These are phyloP conservation scores for Candida corydali DNA, from an alignment of 805 yeast genomes.

Conservation along the genomic window DNA sequence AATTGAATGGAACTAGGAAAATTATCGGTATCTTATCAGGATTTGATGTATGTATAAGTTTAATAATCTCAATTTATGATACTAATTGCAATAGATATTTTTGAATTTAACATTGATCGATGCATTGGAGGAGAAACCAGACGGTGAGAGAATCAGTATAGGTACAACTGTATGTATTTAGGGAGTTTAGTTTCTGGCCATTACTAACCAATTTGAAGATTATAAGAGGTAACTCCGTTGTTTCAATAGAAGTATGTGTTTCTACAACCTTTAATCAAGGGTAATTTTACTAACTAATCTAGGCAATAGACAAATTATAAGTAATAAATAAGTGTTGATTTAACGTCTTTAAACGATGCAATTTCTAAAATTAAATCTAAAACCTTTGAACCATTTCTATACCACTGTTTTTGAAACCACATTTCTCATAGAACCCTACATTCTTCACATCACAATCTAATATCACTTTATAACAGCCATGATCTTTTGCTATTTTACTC, in stretches of 20 bases:
- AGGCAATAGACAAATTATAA: constrained; percentile 3
- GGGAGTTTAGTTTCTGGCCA: constrained; percentile 3
- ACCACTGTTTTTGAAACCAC: constrained; percentile 69
- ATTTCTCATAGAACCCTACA: constrained; percentile 81
- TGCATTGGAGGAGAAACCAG: constrained; percentile 55
- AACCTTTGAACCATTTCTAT: constrained; percentile 48
- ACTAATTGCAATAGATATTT: constrained; percentile 42
- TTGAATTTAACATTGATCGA: constrained; percentile 68
- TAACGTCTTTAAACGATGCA: background rate
- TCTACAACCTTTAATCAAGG: too few relatives aligned
- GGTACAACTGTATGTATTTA: constrained; percentile 54
- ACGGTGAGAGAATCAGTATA: constrained; percentile 49
- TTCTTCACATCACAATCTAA: constrained; percentile 85
- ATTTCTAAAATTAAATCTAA: too few relatives aligned
- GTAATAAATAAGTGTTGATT: background rate
- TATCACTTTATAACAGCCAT: constrained; percentile 83
- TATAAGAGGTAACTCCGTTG: constrained; percentile 74
- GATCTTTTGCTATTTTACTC: constrained; percentile 50
- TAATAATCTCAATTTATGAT: constrained; percentile 1
- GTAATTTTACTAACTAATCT: constrained; percentile 21
- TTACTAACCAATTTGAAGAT: constrained; percentile 33
- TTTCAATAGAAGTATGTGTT: constrained; percentile 61
- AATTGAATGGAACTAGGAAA: constrained; percentile 73
- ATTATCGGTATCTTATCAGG: constrained; percentile 83
- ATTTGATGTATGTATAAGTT: constrained; percentile 53